phyloP scores from a whole-genome alignment of 2,329 filamentous ascomycete genomes.

The Fusarium mangiferae region DNA sequence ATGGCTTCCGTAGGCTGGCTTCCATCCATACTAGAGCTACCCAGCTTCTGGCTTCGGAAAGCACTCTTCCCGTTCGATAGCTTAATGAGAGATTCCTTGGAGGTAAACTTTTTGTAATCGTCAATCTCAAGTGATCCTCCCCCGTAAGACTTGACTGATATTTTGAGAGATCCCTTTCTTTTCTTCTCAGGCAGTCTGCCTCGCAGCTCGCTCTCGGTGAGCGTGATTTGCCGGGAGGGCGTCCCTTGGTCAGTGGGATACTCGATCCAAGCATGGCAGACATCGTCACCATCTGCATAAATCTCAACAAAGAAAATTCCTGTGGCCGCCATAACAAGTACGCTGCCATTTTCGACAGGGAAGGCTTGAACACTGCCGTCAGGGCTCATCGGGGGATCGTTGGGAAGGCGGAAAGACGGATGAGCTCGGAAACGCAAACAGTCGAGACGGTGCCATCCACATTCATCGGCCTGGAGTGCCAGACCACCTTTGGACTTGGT shows the following conservation, averaged over 20 bases:
- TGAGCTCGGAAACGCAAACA: constrained; percentile 89
- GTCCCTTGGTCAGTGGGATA: constrained; percentile 72
- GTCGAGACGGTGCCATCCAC: constrained; percentile 90
- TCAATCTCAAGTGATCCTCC: constrained; percentile 79
- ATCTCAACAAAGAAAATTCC: constrained; percentile 90
- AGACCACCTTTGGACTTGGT: constrained; percentile 85
- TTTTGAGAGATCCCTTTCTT: constrained; percentile 74
- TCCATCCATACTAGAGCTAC: constrained; percentile 76
- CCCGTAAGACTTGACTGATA: constrained; percentile 81
- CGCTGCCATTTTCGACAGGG: constrained; percentile 80
- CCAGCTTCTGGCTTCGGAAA: constrained; percentile 80
- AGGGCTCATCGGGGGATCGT: constrained; percentile 70
- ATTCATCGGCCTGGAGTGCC: constrained; percentile 82
- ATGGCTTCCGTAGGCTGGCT: constrained; percentile 78
- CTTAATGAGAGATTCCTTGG: constrained; percentile 78
- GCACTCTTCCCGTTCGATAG: constrained; percentile 76
- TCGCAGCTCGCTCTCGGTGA: constrained; percentile 81
- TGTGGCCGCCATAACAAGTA: constrained; percentile 80
- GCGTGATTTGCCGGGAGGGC: constrained; percentile 75
- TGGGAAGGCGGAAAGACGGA: constrained; percentile 86
- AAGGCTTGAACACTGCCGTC: constrained; percentile 88
- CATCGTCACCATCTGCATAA: constrained; percentile 79
- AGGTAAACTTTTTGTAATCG: constrained; percentile 77
- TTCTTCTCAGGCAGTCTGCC: constrained; percentile 76
- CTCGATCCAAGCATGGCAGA: constrained; percentile 85